phyloP scores from a whole-genome alignment of 306 rosid genomes.

The Acacia acuminata region DNA sequence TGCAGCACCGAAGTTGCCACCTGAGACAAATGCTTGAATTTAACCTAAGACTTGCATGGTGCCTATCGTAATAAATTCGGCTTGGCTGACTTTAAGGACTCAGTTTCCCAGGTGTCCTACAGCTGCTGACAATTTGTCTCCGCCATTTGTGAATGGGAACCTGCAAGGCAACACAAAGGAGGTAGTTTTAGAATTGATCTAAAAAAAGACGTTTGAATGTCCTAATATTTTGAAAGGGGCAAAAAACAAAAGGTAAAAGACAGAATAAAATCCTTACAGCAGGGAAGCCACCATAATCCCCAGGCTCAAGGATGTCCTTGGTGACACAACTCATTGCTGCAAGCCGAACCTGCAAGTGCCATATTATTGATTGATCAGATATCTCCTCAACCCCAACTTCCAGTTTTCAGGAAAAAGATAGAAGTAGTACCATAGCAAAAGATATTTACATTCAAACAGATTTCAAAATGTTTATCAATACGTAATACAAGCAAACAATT shows the following conservation, averaged over 20 bases:
- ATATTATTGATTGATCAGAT: constrained; percentile 34
- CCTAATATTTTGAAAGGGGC: background rate
- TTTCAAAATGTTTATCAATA: constrained; percentile 17
- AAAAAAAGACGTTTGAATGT: background rate
- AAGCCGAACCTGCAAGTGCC: constrained; percentile 70
- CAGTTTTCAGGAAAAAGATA: background rate
- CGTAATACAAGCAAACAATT: constrained; percentile 8
- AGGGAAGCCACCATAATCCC: constrained; percentile 88
- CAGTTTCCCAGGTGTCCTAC: constrained; percentile 32
- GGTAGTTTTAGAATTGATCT: constrained; percentile 6
- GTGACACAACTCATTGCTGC: constrained; percentile 87
- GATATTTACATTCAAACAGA: background rate
- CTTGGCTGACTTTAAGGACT: constrained; percentile 29
- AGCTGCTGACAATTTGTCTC: constrained; percentile 62
- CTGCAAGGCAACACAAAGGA: constrained; percentile 43
- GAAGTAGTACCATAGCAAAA: constrained; percentile 12
- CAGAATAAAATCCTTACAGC: constrained; percentile 50
- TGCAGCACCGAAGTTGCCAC: background rate
- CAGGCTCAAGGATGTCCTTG: constrained; percentile 78
- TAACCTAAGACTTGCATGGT: background rate
- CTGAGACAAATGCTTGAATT: background rate
- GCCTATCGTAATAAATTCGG: background rate
- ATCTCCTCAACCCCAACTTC: constrained; percentile 23
- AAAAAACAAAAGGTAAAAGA: background rate
- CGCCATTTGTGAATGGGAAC: constrained; percentile 73